phyloP scores from a whole-genome alignment of 257 asterid species.

The Solanum sparsipilum region DNA sequence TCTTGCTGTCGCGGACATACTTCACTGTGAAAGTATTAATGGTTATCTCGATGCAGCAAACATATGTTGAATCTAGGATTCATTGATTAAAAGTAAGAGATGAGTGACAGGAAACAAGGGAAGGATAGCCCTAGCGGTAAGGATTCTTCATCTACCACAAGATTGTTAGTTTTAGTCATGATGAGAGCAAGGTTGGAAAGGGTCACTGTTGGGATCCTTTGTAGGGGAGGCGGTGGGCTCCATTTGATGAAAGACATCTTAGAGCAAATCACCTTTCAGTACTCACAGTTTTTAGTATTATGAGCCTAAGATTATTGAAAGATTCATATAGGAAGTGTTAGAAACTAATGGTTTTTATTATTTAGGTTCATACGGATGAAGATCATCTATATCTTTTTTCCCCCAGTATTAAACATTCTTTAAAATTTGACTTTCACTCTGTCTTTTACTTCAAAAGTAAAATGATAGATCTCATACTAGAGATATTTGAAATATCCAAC shows the following conservation, averaged over 20 bases:
- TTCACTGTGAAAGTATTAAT: neutral
- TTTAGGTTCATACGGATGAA: neutral
- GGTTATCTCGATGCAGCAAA: neutral
- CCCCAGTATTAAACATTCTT: neutral
- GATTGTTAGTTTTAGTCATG: neutral
- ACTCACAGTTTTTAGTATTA: neutral
- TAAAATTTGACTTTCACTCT: neutral
- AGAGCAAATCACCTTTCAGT: neutral
- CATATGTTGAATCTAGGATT: neutral
- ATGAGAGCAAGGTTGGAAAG: neutral
- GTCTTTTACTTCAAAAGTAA: neutral
- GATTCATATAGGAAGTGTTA: neutral
- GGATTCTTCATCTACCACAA: neutral
- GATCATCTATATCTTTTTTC: neutral
- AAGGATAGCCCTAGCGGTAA: neutral
- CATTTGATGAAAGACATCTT: neutral
- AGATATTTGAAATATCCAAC: neutral
- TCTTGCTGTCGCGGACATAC: neutral
- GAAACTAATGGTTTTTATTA: neutral
- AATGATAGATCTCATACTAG: neutral
- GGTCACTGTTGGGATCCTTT: neutral
- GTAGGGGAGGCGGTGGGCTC: neutral
- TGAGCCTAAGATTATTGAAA: neutral
- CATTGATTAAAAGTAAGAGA: neutral
- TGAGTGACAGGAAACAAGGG: neutral